phyloP scores from a whole-genome alignment of 2,329 filamentous ascomycete genomes.

The Aspergillus sergii region DNA sequence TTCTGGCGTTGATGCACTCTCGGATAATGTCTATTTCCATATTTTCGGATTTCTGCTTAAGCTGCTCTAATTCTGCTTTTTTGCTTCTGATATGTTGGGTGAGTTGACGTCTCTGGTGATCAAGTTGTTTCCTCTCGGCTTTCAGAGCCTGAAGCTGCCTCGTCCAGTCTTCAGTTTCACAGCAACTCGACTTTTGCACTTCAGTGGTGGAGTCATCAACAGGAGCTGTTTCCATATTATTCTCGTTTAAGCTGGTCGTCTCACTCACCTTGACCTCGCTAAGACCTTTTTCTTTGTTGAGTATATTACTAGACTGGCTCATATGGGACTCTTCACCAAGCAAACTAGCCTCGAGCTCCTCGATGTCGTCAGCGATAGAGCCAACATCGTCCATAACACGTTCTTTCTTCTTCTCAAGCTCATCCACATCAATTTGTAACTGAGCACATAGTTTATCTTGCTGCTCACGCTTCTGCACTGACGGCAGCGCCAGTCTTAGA shows the following conservation, averaged over 20 bases:
- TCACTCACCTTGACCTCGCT: neutral
- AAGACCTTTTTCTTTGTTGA: neutral
- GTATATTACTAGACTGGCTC: too few species aligned
- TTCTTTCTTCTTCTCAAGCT: neutral
- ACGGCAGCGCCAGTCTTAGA: constrained; percentile 36
- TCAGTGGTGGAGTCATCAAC: neutral
- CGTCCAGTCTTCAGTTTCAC: neutral
- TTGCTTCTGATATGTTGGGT: constrained; percentile 21
- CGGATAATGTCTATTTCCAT: constrained; percentile 1
- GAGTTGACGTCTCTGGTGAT: neutral
- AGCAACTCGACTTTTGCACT: neutral
- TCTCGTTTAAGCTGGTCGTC: too few species aligned
- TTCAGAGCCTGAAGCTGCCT: neutral
- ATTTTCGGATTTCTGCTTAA: constrained; percentile 38
- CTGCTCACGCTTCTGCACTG: constrained; percentile 16
- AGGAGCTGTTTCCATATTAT: too few species aligned
- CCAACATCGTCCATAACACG: neutral
- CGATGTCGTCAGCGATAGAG: neutral
- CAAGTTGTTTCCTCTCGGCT: neutral
- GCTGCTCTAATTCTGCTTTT: constrained; percentile 39
- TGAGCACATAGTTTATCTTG: too few species aligned
- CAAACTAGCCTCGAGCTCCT: neutral
- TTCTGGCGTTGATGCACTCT: constrained; percentile 13
- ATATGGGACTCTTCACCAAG: neutral
- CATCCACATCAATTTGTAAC: neutral